Evolutionary conservation across 2,329 filamentous ascomycete genomes (phyloP).

Genomic region (Colletotrichum spinosum): DNA sequence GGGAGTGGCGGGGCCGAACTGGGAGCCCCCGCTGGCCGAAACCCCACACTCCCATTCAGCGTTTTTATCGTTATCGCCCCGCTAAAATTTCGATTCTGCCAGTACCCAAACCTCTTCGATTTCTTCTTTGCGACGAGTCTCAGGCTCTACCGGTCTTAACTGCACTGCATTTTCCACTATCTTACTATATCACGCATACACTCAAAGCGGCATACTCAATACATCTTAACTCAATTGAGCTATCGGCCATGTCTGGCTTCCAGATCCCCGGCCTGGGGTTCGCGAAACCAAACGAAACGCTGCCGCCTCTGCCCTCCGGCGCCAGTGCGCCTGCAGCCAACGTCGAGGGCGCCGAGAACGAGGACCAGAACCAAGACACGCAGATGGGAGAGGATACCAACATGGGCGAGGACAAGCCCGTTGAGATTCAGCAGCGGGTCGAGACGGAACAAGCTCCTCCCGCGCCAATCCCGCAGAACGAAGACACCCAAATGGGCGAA

Average conservation of each 20-base stretch:
- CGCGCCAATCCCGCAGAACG: background rate
- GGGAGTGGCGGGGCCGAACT: constrained; percentile 13
- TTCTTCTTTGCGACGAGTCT: constrained; percentile 30
- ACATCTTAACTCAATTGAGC: no score
- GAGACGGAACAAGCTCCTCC: no score
- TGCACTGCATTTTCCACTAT: background rate
- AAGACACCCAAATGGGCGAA: constrained; percentile 24
- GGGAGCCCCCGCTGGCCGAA: background rate
- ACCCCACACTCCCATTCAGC: background rate
- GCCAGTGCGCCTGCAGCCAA: constrained; percentile 45
- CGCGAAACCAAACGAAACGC: constrained; percentile 55
- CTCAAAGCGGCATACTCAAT: background rate
- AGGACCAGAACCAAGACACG: background rate
- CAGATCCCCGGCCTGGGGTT: constrained; percentile 57
- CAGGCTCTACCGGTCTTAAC: background rate
- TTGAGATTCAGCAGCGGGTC: no score
- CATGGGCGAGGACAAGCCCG: background rate
- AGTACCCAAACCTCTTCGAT: background rate
- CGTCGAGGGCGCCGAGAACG: constrained; percentile 25
- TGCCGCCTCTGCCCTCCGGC: constrained; percentile 52
- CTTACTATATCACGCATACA: background rate
- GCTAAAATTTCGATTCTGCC: constrained; percentile 32
- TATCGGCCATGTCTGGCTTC: constrained; percentile 52
- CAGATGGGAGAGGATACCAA: background rate
- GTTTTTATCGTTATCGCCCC: constrained; percentile 30